Percentiles rank a stretch among this genome's conserved stretches.
Evolutionary conservation across 2,329 filamentous ascomycete genomes (phyloP).

Genomic region (Dendryphion nanum): DNA sequence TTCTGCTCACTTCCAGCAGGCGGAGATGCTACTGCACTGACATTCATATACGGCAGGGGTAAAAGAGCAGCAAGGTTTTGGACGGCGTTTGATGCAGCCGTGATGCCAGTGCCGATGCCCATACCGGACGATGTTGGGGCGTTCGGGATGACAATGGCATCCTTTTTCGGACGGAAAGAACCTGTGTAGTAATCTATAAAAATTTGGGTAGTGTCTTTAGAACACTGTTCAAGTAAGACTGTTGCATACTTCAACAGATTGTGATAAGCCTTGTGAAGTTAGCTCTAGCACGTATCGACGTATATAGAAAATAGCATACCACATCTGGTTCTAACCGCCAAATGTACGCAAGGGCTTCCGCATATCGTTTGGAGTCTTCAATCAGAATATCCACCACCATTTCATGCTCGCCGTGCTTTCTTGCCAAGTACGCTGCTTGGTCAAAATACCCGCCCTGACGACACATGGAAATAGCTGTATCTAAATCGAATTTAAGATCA

Average conservation of each 20-base stretch:
- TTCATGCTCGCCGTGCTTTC: constrained; percentile 90
- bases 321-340: constrained; percentile 78
- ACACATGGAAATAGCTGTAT: constrained; percentile 97
- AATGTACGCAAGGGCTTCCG: constrained; percentile 86
- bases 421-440: constrained; percentile 91
- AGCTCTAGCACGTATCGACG: too few relatives aligned
- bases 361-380: constrained; percentile 89
- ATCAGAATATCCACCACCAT: constrained; percentile 94
- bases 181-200: constrained; percentile 97
- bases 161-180: constrained; percentile 71
- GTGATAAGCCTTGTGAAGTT: constrained; percentile 64
- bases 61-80: constrained; percentile 83
- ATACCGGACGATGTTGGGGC: constrained; percentile 46
- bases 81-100: constrained; percentile 68
- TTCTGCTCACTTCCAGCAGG: constrained; percentile 51
- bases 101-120: constrained; percentile 39
- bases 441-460: constrained; percentile 95
- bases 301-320: constrained; percentile 53
- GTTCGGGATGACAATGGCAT: constrained; percentile 53
- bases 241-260: constrained; percentile 95
- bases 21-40: constrained; percentile 56
- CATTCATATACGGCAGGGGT: constrained; percentile 81
- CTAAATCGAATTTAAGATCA: constrained; percentile 92
- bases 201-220: constrained; percentile 75
- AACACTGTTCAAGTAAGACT: constrained; percentile 83